A percentile compares a stretch with the other conserved stretches of the same genome.
These are phyloP conservation scores for Ophioceras dolichostomum DNA, from an alignment of 2,329 filamentous ascomycete species.

Conservation along the genomic window DNA sequence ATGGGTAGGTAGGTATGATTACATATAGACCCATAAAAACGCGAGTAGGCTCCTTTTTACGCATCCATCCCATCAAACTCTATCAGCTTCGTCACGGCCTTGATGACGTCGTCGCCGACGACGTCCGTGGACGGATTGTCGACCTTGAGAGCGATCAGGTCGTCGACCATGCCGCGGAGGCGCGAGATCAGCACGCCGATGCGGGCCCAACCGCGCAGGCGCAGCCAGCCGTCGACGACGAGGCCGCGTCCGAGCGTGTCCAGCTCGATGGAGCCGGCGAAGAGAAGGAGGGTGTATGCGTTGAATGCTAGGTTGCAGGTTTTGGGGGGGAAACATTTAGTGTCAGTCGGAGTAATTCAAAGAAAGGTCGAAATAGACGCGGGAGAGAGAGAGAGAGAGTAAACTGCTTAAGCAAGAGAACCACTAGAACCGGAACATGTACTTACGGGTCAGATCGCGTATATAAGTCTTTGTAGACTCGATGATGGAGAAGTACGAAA, in stretches of 20 bases:
- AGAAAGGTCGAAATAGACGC: too few relatives aligned
- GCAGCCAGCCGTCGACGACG: slow-evolving; percentile 83
- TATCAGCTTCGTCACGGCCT: slow-evolving; percentile 66
- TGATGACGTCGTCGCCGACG: slow-evolving; percentile 55
- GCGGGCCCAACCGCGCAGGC: slow-evolving; percentile 79
- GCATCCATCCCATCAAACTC: slow-evolving; percentile 81
- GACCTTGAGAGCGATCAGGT: slow-evolving; percentile 67
- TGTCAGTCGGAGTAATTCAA: too few relatives aligned
- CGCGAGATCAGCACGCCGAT: slow-evolving; percentile 83
- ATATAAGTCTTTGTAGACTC: slow-evolving; percentile 87
- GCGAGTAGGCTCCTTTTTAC: too few relatives aligned
- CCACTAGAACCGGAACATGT: too few relatives aligned
- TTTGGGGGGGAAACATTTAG: too few relatives aligned
- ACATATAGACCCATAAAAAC: too few relatives aligned
- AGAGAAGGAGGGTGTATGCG: slow-evolving; percentile 75
- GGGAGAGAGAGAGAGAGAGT: neutral
- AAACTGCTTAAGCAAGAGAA: slow-evolving; percentile 10
- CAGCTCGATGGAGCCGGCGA: slow-evolving; percentile 72
- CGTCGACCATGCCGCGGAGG: slow-evolving; percentile 76
- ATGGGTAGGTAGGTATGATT: too few relatives aligned
- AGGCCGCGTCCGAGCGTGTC: slow-evolving; percentile 81
- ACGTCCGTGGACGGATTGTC: slow-evolving; percentile 57
- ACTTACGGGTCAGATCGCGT: slow-evolving; percentile 76
- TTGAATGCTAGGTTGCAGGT: slow-evolving; percentile 60
- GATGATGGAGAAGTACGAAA: slow-evolving; percentile 89